Base-by-base conservation (phyloP, 2,329 filamentous ascomycete species). In the Venturia carpophila region DNA sequence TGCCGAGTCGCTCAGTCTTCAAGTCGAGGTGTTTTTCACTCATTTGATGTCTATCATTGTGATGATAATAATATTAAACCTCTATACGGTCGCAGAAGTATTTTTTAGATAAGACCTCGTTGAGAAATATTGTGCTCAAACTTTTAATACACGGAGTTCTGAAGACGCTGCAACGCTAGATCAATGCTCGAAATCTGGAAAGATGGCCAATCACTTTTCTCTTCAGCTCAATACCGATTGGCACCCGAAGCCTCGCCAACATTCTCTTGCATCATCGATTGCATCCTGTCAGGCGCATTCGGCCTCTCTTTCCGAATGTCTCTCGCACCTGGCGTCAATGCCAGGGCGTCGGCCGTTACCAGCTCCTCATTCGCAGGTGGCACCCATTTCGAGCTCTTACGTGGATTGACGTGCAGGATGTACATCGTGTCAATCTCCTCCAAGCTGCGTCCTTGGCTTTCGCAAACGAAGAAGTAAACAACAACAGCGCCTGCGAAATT, bases 361-460 rank as follows among this genome's bases (percentile, higher is more conserved):
- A 63, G 71, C 13, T 71, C 61, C 43, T 63, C 63, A n/a, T 45
- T 45, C 13, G n/a, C 62, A 24, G 62, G 62, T 52, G 62, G 42
- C 42, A 15, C 34, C 83, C 83, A 89, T 67, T 81, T 77, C 58
- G 77, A 73, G 69, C 84, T 87, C 78, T 85, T 83, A 77, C 83
- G 84, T 0, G 88, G 86, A 68, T 78, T 83, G 21, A 90, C 85
- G 34, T 78, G 77, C 62, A 87, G 79, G 43, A 90, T 79, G 69
- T 91, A 92, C 87, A 90, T 89, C 60, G 85, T 87, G 70, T 93
- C 90, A 65, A 93, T 88, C 73, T 92, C 88, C 76, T 93, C 90
- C 1, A 93, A 80, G 0, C 84, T 87, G 6, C 88, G 83, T 63
- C 87, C 89, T 71, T 89, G 86, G 58, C 84, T 86, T 73, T 92